Base-by-base conservation (phyloP, 2,329 filamentous ascomycete species). In the Fusarium nelsonii region DNA sequence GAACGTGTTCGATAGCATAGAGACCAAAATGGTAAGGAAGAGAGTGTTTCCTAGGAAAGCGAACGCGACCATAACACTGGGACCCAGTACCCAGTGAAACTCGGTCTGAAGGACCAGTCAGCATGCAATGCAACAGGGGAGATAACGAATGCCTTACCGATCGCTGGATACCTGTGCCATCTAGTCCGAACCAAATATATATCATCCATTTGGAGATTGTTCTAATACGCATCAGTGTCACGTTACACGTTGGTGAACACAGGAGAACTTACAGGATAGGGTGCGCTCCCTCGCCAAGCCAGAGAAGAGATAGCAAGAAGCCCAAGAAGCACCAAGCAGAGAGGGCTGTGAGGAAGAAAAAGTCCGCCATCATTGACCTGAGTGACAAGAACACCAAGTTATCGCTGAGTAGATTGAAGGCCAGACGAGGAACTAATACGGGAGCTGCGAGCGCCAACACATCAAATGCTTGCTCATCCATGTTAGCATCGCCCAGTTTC, bases 131-230 rank as follows among this genome's bases (percentile, higher is more conserved):
- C 48, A 34, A 20, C 16, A 4, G 28, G 12, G 5, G 20, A 8
- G n/a, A 33, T 7, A 8, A 34, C 9, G 16, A 14, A 11, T 36
- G 75, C 18, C 82, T 75, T 74, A 85, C 84, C 58, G 87, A 87
- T 68, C 83, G 78, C 48, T 88, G 83, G 41, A 90, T 89, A 9
- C 88, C 88, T 5, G 85, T 88, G 8, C 87, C 93, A 72, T 96
- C 93, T 3, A 97, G 86, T 3, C 93, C 93, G 75, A 97, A 96
- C 93, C 93, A 97, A 68, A 97, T 94, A 86, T 92, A 96, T 3
- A 96, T 86, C 92, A 97, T 95, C 93, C 93, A 97, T 78, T 94
- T 94, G 44, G 89, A 89, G 65, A 96, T 94, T 2, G 90, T 92
- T 6, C 84, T 86, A 46, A 14, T 26, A 33, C 15, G 30, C 39